phyloP scores from a whole-genome alignment of 2,329 filamentous ascomycete species.

The Knufia fluminis region DNA sequence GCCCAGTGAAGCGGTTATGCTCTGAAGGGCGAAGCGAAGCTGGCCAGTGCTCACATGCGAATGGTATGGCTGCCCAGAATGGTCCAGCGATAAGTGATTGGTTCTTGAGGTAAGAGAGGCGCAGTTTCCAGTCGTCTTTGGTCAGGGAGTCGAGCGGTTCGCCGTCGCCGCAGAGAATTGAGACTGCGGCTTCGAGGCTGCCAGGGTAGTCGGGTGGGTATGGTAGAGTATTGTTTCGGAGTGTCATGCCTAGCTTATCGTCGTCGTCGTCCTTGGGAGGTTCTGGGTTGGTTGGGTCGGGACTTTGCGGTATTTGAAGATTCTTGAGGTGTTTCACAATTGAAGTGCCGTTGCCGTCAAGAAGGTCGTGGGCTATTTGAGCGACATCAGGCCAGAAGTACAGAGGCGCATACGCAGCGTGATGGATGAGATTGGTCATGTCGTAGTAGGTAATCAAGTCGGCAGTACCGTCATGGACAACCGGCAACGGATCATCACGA shows the following conservation, averaged over 20 bases:
- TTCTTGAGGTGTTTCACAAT: constrained; percentile 31
- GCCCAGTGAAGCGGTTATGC: constrained; percentile 31
- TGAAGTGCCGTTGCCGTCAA: constrained; percentile 25
- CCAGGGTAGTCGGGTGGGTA: constrained; percentile 14
- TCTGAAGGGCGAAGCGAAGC: constrained; percentile 20
- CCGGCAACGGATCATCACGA: constrained; percentile 21
- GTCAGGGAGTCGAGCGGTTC: constrained; percentile 18
- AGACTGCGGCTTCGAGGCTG: constrained; percentile 15
- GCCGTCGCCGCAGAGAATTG: constrained; percentile 23
- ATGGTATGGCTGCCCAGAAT: constrained; percentile 30
- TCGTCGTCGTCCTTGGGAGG: background rate
- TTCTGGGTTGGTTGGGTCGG: constrained; percentile 23
- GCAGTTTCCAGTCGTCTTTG: constrained; percentile 15
- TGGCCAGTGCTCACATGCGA: constrained; percentile 32
- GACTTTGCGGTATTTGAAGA: constrained; percentile 35
- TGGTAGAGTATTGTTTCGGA: constrained; percentile 3
- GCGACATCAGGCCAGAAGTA: constrained; percentile 30
- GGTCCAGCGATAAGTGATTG: constrained; percentile 19
- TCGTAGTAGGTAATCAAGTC: constrained; percentile 44
- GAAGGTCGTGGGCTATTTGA: constrained; percentile 29
- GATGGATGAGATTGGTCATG: constrained; percentile 35
- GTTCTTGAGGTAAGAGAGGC: constrained; percentile 15
- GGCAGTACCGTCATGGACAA: constrained; percentile 28
- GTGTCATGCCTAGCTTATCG: background rate
- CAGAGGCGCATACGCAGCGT: constrained; percentile 14